Percentiles rank a stretch among this genome's conserved stretches.
Conservation (phyloP, 495 filamentous ascomycete genomes). For the Bryoglossum gracile region DNA sequence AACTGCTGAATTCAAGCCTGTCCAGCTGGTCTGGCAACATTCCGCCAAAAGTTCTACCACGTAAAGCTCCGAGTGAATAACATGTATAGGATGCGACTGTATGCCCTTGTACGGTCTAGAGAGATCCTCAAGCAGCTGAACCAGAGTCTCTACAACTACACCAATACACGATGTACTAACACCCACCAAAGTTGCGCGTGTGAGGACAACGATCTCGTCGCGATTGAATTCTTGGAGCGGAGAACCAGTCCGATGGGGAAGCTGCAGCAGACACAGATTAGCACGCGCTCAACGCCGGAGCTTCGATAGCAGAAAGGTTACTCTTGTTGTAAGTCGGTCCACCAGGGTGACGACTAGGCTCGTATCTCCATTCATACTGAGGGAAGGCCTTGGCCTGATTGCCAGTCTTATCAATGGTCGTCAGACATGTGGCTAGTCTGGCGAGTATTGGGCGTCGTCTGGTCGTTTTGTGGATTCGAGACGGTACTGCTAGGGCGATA, state of each 20-base stretch:
- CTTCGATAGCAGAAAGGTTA: too few relatives aligned
- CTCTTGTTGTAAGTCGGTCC: conserved; percentile 56
- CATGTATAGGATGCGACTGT: conserved; percentile 41
- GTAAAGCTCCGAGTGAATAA: conserved; percentile 53
- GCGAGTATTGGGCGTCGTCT: conserved; percentile 4
- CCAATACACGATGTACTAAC: conserved; percentile 42
- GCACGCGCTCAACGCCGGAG: too few relatives aligned
- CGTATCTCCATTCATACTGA: conserved; percentile 52
- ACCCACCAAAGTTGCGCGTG: conserved; percentile 52
- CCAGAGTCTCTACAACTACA: conserved; percentile 48
- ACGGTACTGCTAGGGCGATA: too few relatives aligned
- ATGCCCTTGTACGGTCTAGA: conserved; percentile 38
- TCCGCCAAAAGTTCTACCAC: conserved; percentile 54
- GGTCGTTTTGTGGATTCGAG: background rate
- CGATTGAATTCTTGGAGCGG: conserved; percentile 47
- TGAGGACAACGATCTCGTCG: conserved; percentile 54
- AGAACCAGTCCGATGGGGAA: conserved; percentile 57
- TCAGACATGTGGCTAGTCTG: conserved; percentile 17
- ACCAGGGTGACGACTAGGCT: conserved; percentile 56
- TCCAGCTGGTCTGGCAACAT: conserved; percentile 54
- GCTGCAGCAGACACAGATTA: conserved; percentile 32
- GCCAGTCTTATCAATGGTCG: conserved; percentile 14
- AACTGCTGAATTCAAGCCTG: conserved; percentile 29
- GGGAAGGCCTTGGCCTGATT: background rate
- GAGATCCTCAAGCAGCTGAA: conserved; percentile 43